Percentiles rank a stretch among this genome's conserved stretches.
Evolutionary conservation across 257 asterid genomes (phyloP).

Genomic region (Fraxinus quadrangulata): DNA sequence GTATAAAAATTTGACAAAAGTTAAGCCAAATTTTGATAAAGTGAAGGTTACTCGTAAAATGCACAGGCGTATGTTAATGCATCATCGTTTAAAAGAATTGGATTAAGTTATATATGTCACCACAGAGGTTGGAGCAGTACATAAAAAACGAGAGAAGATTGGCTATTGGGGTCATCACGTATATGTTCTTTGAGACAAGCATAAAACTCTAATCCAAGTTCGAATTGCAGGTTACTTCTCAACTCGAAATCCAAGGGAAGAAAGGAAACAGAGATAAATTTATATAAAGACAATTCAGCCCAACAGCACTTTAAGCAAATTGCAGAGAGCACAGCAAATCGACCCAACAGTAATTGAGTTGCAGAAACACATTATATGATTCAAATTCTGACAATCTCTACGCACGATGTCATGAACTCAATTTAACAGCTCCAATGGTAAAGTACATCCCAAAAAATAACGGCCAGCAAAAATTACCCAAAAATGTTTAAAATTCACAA

Average conservation of each 20-base stretch:
- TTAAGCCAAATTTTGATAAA: background rate
- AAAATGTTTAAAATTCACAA: conserved; percentile 12
- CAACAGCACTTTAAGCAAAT: background rate
- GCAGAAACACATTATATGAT: background rate
- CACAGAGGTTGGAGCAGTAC: background rate
- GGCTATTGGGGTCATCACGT: background rate
- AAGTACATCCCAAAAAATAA: conserved; percentile 4
- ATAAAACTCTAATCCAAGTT: background rate
- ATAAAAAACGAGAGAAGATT: background rate
- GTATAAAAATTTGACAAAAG: background rate
- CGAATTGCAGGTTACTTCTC: background rate
- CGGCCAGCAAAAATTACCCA: conserved; percentile 10
- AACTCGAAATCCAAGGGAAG: background rate
- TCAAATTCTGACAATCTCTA: background rate
- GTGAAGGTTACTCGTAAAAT: background rate
- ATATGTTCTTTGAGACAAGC: background rate
- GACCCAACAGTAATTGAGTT: background rate
- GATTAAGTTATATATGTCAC: background rate
- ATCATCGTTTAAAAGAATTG: background rate
- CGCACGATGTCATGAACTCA: background rate
- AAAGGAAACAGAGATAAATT: background rate
- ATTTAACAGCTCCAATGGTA: conserved; percentile 12
- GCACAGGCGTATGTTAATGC: background rate
- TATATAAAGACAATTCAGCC: background rate
- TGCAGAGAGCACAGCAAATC: background rate